These are phyloP conservation scores for Quercus ilex DNA, from an alignment of 306 rosid genomes.

Conservation along the genomic window DNA sequence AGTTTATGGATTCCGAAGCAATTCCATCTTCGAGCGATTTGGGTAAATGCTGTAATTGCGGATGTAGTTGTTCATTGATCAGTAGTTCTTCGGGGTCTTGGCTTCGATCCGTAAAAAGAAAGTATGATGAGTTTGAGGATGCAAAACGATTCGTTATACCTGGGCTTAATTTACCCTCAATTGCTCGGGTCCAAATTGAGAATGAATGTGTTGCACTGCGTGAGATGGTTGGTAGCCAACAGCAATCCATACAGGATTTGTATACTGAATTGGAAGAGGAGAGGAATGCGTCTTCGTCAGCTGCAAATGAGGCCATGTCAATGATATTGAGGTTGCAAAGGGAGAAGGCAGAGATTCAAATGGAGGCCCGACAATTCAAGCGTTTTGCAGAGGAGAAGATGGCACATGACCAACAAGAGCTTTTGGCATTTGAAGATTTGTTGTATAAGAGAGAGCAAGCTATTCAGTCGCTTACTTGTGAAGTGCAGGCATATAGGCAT, in stretches of 20 bases:
- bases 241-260: conserved; percentile 65
- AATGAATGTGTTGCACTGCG: conserved; percentile 82
- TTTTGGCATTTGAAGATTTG: conserved; percentile 71
- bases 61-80: conserved; percentile 51
- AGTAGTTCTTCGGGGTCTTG: conserved; percentile 55
- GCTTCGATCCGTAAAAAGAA: conserved; percentile 83
- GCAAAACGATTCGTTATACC: conserved; percentile 43
- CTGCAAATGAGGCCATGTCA: conserved; percentile 98
- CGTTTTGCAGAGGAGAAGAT: conserved; percentile 87
- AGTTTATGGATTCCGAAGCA: conserved; percentile 55
- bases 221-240: conserved; percentile 73
- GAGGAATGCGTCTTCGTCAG: conserved; percentile 87
- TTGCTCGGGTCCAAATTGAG: conserved; percentile 63
- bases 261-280: conserved; percentile 87
- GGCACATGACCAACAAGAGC: conserved; percentile 82
- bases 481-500: conserved; percentile 87
- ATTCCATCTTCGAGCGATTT: conserved; percentile 47
- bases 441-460: conserved; percentile 87
- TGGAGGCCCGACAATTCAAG: conserved; percentile 98
- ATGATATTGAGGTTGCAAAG: conserved; percentile 97
- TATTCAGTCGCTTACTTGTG: conserved; percentile 88
- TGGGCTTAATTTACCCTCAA: conserved; percentile 28
- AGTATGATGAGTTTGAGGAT: conserved; percentile 62
- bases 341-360: conserved; percentile 97
- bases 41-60: conserved; percentile 63